Conservation (phyloP, 495 filamentous ascomycete genomes). For the Trichoderma virens region DNA sequence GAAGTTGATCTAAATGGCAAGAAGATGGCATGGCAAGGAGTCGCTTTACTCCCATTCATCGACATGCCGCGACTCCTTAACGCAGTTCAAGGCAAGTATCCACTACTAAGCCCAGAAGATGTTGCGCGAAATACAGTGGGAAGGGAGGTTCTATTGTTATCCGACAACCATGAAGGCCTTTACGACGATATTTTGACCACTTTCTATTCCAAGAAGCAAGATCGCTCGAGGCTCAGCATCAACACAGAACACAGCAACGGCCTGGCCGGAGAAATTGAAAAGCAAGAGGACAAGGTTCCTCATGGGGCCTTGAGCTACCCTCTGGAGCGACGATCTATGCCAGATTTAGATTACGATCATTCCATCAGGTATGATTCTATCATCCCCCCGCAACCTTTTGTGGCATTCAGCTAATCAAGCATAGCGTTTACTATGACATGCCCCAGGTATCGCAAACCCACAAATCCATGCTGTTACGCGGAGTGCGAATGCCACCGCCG, state of each 20-base stretch:
- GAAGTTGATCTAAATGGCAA: slow-evolving; percentile 91
- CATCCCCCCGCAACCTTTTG: slow-evolving; percentile 19
- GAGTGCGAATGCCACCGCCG: slow-evolving; percentile 61
- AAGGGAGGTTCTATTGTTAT: slow-evolving; percentile 73
- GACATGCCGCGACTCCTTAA: slow-evolving; percentile 79
- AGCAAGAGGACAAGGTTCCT: slow-evolving; percentile 72
- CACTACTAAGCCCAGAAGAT: slow-evolving; percentile 71
- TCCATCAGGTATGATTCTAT: slow-evolving; percentile 79
- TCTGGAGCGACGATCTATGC: slow-evolving; percentile 56
- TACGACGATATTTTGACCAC: slow-evolving; percentile 73
- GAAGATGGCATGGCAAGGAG: slow-evolving; percentile 97
- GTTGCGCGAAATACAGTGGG: slow-evolving; percentile 70
- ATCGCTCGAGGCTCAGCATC: slow-evolving; percentile 54
- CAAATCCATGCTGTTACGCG: slow-evolving; percentile 90
- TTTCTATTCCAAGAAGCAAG: slow-evolving; percentile 88
- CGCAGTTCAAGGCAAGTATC: slow-evolving; percentile 78
- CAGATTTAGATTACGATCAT: slow-evolving; percentile 71
- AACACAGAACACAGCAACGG: slow-evolving; percentile 68
- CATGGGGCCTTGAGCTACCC: slow-evolving; percentile 54
- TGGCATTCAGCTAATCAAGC: slow-evolving; percentile 13
- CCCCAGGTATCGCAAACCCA: slow-evolving; percentile 63
- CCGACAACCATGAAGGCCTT: slow-evolving; percentile 62
- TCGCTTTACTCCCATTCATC: slow-evolving; percentile 90
- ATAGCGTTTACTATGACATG: slow-evolving; percentile 76
- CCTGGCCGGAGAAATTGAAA: slow-evolving; percentile 71